Conservation (phyloP, 1,284 basidiomycete genomes). For the Puccinia coronata region DNA sequence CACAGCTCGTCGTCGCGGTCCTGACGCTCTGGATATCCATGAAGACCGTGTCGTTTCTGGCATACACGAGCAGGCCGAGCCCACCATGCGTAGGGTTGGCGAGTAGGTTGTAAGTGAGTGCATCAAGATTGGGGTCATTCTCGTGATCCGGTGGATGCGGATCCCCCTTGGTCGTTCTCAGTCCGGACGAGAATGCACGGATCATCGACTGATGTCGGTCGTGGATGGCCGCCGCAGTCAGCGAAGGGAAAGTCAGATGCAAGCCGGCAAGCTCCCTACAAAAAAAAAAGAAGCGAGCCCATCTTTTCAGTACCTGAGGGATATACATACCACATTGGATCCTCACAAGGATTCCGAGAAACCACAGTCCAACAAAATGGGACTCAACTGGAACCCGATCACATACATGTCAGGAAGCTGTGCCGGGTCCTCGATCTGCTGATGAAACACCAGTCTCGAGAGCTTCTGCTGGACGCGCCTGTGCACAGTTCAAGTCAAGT, state of each 20-base stretch:
- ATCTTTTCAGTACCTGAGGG: constrained; percentile 21
- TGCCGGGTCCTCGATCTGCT: background rate
- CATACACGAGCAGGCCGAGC: constrained; percentile 38
- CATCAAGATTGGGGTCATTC: background rate
- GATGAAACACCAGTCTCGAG: constrained; percentile 34
- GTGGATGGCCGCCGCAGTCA: constrained; percentile 20
- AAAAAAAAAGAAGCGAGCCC: background rate
- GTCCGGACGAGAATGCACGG: constrained; percentile 31
- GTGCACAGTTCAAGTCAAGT: background rate
- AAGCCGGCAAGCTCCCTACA: constrained; percentile 39
- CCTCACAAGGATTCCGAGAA: background rate
- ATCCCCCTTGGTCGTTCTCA: constrained; percentile 24
- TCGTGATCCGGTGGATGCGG: background rate
- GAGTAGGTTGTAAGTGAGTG: constrained; percentile 27
- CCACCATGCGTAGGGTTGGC: constrained; percentile 31
- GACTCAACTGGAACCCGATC: constrained; percentile 44
- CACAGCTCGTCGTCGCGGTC: constrained; percentile 49
- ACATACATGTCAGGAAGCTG: constrained; percentile 45
- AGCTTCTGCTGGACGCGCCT: constrained; percentile 30
- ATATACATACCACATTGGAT: no score
- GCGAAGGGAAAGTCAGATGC: constrained; percentile 42
- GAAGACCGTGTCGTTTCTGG: constrained; percentile 38
- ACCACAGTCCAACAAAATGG: background rate
- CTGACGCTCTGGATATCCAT: constrained; percentile 17
- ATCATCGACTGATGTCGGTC: constrained; percentile 40